phyloP scores from a whole-genome alignment of 163 green algal genomes.

The Chlorella variabilis region DNA sequence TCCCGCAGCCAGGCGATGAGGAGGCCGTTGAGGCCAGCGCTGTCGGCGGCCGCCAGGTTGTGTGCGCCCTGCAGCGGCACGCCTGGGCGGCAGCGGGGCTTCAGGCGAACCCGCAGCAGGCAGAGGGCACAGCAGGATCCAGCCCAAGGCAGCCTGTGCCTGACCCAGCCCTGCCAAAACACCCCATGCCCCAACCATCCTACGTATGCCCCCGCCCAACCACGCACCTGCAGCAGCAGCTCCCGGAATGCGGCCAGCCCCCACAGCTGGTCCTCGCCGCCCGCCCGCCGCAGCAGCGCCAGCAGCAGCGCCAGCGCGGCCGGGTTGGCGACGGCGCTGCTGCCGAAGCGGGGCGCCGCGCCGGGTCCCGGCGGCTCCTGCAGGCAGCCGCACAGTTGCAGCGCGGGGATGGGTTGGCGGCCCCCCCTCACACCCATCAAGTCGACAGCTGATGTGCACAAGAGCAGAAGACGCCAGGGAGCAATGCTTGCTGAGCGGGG shows the following conservation, averaged over 20 bases:
- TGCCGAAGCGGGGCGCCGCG: background rate
- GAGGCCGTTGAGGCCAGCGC: conserved; percentile 44
- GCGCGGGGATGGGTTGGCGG: background rate
- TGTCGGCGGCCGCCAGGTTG: conserved; percentile 52
- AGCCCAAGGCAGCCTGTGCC: no score
- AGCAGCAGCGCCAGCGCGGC: conserved; percentile 48
- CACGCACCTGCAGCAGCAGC: conserved; percentile 44
- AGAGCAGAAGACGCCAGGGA: no score
- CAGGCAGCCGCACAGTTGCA: background rate
- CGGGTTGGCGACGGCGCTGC: conserved; percentile 38
- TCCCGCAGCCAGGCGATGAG: conserved; percentile 51
- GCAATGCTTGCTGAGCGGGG: no score
- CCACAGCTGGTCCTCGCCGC: conserved; percentile 32
- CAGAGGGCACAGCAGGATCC: no score
- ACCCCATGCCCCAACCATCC: no score
- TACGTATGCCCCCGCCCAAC: background rate
- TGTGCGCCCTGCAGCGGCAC: conserved; percentile 6
- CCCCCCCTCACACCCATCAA: no score
- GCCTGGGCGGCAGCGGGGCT: background rate
- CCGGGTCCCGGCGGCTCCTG: conserved; percentile 17
- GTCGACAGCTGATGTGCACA: no score
- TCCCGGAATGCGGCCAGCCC: conserved; percentile 38
- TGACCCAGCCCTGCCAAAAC: no score
- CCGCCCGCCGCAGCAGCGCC: conserved; percentile 29
- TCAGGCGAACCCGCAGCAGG: no score